Evolutionary conservation across 768 basidiomycete species (phyloP).

Genomic region (Phaffia tasmanica): DNA sequence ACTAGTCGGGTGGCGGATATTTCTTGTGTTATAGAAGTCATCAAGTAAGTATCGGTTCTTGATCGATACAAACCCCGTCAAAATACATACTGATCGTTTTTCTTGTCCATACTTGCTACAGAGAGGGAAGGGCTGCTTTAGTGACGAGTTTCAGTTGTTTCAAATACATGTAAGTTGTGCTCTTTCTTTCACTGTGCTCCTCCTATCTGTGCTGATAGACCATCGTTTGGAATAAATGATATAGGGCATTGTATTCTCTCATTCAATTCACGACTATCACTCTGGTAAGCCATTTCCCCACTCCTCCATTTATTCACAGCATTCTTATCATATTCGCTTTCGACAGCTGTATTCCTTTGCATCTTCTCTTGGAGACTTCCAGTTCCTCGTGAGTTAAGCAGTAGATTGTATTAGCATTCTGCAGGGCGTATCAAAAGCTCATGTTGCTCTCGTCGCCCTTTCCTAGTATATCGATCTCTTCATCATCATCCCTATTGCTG

Average conservation of each 20-base stretch:
- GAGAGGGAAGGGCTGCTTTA: constrained; percentile 82
- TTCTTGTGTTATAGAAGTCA: constrained; percentile 87
- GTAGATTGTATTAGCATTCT: not conserved
- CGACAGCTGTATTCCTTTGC: constrained; percentile 75
- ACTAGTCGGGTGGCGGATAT: constrained; percentile 90
- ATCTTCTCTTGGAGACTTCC: constrained; percentile 89
- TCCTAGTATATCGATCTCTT: constrained; percentile 78
- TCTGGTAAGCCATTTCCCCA: constrained; percentile 37
- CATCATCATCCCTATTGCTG: constrained; percentile 92
- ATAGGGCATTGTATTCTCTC: constrained; percentile 91
- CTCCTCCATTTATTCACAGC: not conserved
- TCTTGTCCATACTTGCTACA: constrained; percentile 7
- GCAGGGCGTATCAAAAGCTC: constrained; percentile 24
- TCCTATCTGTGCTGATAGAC: not conserved
- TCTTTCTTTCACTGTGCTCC: not conserved
- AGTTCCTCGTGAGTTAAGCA: constrained; percentile 44
- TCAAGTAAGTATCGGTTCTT: constrained; percentile 44
- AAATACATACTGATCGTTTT: not conserved
- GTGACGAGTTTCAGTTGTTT: constrained; percentile 99
- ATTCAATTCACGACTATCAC: constrained; percentile 99
- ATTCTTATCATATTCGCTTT: not conserved
- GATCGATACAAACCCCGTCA: too few relatives aligned
- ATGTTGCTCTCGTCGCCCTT: constrained; percentile 52
- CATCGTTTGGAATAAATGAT: not conserved
- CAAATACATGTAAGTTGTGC: constrained; percentile 81